A percentile compares a stretch with the other conserved stretches of the same genome.
phyloP scores from a whole-genome alignment of 495 filamentous ascomycete genomes.

The Talaromyces trachyspermus region DNA sequence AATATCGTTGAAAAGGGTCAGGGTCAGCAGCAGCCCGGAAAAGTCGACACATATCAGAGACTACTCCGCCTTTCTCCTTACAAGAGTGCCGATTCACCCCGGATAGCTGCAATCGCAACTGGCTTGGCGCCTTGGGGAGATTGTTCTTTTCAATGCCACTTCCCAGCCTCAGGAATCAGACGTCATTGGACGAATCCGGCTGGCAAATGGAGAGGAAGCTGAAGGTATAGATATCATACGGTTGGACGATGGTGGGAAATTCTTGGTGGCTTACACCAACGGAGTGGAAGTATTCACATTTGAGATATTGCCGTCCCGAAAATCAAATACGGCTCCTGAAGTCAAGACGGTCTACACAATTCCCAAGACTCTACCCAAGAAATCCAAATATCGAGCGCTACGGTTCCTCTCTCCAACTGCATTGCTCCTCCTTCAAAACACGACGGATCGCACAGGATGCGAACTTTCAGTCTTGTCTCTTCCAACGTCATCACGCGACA shows the following conservation, averaged over 20 bases:
- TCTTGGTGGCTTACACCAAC: slow-evolving; percentile 73
- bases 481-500: slow-evolving; percentile 12
- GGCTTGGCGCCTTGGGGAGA: slow-evolving; percentile 65
- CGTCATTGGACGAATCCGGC: slow-evolving; percentile 58
- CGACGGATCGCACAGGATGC: slow-evolving; percentile 49
- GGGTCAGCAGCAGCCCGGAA: slow-evolving; percentile 24
- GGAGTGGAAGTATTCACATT: slow-evolving; percentile 59
- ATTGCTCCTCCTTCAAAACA: slow-evolving; percentile 44
- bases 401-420: slow-evolving; percentile 62
- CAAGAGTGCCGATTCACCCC: slow-evolving; percentile 35
- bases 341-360: slow-evolving; percentile 55
- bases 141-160: slow-evolving; percentile 71
- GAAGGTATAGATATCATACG: slow-evolving; percentile 74
- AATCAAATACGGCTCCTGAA: slow-evolving; percentile 42
- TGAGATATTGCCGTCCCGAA: slow-evolving; percentile 27
- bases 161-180: slow-evolving; percentile 47
- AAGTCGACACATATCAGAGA: slow-evolving; percentile 70
- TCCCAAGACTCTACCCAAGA: slow-evolving; percentile 37
- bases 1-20: slow-evolving; percentile 29
- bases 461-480: slow-evolving; percentile 63
- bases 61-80: slow-evolving; percentile 64
- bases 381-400: slow-evolving; percentile 54
- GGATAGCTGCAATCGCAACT: slow-evolving; percentile 68
- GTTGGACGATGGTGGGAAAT: slow-evolving; percentile 46
- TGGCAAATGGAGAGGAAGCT: slow-evolving; percentile 57